Evolutionary conservation across 2,329 filamentous ascomycete species (phyloP).

Genomic region (Xylariaceae sp.): DNA sequence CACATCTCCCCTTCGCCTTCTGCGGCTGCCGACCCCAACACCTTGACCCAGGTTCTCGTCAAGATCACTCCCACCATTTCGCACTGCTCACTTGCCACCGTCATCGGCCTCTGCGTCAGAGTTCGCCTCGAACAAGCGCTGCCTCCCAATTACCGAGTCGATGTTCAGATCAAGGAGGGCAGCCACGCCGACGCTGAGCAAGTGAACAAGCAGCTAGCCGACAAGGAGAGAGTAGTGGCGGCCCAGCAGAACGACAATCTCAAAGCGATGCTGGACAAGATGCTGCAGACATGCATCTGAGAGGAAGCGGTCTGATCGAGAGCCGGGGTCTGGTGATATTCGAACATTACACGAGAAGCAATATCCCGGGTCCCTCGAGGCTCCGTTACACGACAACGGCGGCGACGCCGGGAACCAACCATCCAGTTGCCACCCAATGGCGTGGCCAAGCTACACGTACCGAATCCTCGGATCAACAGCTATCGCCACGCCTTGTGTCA

Average conservation of each 20-base stretch:
- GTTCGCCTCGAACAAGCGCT: conserved; percentile 87
- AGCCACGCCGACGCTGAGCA: conserved; percentile 94
- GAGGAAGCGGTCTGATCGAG: not conserved
- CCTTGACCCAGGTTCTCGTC: conserved; percentile 70
- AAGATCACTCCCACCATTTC: conserved; percentile 95
- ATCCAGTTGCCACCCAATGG: not conserved
- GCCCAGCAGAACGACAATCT: conserved; percentile 91
- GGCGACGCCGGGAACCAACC: not conserved
- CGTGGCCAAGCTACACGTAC: not conserved
- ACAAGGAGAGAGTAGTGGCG: conserved; percentile 94
- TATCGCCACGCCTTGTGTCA: not conserved
- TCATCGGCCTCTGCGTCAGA: conserved; percentile 89
- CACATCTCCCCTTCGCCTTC: conserved; percentile 66
- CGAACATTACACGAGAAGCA: not conserved
- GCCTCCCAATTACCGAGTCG: conserved; percentile 85
- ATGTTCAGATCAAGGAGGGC: conserved; percentile 91
- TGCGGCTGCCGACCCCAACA: conserved; percentile 48
- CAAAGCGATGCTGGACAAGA: conserved; percentile 83
- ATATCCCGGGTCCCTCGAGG: not conserved
- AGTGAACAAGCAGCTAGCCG: conserved; percentile 92
- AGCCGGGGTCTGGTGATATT: not conserved
- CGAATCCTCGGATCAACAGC: not conserved
- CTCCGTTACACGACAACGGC: not conserved
- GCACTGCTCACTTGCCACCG: conserved; percentile 92
- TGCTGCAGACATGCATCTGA: conserved; percentile 80